Evolutionary conservation across 371 early-diverging fungal genomes (phyloP).

Genomic region (Batrachochytrium dendrobatidis): DNA sequence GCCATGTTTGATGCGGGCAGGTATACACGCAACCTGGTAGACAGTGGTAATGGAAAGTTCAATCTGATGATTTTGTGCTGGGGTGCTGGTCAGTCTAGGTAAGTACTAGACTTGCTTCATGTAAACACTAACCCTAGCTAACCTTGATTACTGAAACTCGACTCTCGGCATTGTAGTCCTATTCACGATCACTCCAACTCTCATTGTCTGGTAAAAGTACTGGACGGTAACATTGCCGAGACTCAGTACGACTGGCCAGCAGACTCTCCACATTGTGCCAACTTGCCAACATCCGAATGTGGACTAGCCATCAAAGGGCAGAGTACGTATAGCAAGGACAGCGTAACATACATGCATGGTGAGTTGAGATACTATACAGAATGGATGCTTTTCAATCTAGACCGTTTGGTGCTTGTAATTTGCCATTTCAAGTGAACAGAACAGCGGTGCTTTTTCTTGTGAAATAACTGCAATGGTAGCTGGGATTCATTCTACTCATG

Average conservation of each 20-base stretch:
- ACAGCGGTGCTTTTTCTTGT: too few relatives aligned
- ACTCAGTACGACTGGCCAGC: constrained; percentile 72
- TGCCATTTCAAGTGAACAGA: too few relatives aligned
- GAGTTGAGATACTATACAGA: constrained; percentile 3
- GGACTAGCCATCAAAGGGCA: constrained; percentile 34
- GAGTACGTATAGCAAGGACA: constrained; percentile 48
- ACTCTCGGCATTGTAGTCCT: constrained; percentile 60
- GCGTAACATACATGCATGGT: constrained; percentile 87
- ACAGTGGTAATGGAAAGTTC: constrained; percentile 88
- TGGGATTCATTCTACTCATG: too few relatives aligned
- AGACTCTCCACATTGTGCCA: constrained; percentile 6
- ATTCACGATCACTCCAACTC: constrained; percentile 91
- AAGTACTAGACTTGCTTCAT: constrained; percentile 11
- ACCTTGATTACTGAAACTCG: too few relatives aligned
- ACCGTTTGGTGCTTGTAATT: too few relatives aligned
- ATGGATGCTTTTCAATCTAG: too few relatives aligned
- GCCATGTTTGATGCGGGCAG: constrained; percentile 55
- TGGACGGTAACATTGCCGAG: constrained; percentile 78
- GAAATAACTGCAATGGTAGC: too few relatives aligned
- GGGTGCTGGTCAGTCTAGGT: constrained; percentile 71
- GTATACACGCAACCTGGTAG: constrained; percentile 67
- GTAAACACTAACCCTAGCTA: neutral
- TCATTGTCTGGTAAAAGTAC: constrained; percentile 90
- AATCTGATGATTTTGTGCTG: constrained; percentile 88
- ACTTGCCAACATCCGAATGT: neutral